Conservation (phyloP, 805 yeast genomes). For the Wilhelminamyces savonicus region DNA sequence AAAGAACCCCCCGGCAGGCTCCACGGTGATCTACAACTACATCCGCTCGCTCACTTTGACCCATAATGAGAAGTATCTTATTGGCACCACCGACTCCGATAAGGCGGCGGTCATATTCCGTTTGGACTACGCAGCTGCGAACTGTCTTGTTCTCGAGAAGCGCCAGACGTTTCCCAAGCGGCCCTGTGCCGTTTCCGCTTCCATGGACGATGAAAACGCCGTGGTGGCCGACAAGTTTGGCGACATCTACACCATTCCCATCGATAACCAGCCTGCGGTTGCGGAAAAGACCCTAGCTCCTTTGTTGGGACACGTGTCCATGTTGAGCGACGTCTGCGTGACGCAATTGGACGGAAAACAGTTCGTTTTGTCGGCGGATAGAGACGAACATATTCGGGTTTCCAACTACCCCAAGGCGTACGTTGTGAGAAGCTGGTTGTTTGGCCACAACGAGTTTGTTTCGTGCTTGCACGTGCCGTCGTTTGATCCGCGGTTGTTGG, state of each 20-base stretch:
- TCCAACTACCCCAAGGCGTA: constrained; percentile 73
- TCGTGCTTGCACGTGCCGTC: constrained; percentile 55
- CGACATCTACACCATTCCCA: constrained; percentile 69
- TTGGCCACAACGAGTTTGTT: constrained; percentile 83
- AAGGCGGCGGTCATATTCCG: constrained; percentile 67
- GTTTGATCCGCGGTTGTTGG: constrained; percentile 44
- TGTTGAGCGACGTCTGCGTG: constrained; percentile 74
- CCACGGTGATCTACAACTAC: constrained; percentile 60
- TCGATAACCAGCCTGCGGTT: constrained; percentile 29
- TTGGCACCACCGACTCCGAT: constrained; percentile 76
- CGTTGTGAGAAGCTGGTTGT: constrained; percentile 74
- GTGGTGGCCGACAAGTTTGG: constrained; percentile 93
- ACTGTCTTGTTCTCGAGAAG: constrained; percentile 47
- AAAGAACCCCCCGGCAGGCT: constrained; percentile 58
- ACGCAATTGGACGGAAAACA: constrained; percentile 38
- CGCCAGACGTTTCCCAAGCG: constrained; percentile 84
- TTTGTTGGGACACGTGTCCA: constrained; percentile 90
- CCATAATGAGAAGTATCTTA: constrained; percentile 44
- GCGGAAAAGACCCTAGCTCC: constrained; percentile 50
- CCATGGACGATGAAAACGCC: constrained; percentile 44
- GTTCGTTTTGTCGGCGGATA: constrained; percentile 72
- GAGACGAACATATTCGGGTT: constrained; percentile 93
- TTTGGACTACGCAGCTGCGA: constrained; percentile 28
- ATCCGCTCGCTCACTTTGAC: constrained; percentile 57
- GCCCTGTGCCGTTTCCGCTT: constrained; percentile 74